Evolutionary conservation across 345 rosid species (phyloP).

Genomic region (Moricandia arvensis): DNA sequence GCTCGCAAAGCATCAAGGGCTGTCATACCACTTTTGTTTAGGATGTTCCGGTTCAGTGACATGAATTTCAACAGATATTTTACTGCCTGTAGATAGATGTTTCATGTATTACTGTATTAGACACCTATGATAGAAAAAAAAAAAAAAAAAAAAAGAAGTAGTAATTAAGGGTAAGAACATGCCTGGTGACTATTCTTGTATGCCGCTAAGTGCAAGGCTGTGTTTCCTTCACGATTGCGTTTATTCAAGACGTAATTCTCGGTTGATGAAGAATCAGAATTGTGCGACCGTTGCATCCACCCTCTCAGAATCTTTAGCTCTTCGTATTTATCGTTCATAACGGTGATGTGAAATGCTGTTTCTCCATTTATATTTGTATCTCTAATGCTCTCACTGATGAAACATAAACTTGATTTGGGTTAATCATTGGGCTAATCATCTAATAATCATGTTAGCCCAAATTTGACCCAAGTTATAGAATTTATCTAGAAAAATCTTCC

Average conservation of each 20-base stretch:
- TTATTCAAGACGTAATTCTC: neutral
- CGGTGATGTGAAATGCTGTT: neutral
- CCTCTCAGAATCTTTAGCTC: neutral
- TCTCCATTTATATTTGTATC: neutral
- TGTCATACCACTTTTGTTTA: neutral
- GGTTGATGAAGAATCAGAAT: neutral
- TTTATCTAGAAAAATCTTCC: too few species aligned
- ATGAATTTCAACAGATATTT: conserved; percentile 2
- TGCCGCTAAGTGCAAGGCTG: neutral
- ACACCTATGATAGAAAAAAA: neutral
- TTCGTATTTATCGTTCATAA: neutral
- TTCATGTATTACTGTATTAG: neutral
- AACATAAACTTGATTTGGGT: too few species aligned
- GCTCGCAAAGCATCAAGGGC: conserved; percentile 11
- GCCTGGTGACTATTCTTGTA: neutral
- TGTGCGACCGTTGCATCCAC: neutral
- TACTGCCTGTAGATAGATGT: neutral
- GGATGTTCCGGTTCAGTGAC: conserved; percentile 18
- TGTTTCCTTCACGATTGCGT: neutral
- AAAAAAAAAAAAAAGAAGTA: too few species aligned
- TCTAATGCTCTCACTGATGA: neutral
- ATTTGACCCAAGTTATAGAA: too few species aligned
- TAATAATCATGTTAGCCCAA: too few species aligned
- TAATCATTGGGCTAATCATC: too few species aligned
- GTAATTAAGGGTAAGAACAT: neutral